These are phyloP conservation scores for Austroboletus eburneus DNA, from an alignment of 768 basidiomycete genomes.

Conservation along the genomic window DNA sequence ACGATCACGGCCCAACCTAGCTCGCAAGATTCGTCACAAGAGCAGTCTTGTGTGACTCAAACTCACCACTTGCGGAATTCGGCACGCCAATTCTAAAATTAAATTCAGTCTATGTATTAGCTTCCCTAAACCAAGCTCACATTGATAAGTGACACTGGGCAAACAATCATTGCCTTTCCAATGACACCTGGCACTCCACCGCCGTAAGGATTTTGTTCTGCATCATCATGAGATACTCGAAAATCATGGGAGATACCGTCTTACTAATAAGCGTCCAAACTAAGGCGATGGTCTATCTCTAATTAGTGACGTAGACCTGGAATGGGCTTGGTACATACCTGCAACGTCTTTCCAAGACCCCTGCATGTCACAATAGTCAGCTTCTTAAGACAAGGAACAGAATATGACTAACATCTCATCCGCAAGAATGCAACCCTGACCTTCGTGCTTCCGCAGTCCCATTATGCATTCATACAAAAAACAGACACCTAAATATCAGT, in stretches of 20 bases:
- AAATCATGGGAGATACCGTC: conserved; percentile 21
- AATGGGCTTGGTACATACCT: conserved; percentile 37
- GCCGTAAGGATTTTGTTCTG: conserved; percentile 83
- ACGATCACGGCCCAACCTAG: conserved; percentile 54
- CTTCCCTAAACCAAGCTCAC: conserved; percentile 40
- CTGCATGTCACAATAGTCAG: conserved; percentile 36
- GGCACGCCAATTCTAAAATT: conserved; percentile 81
- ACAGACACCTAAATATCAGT: conserved; percentile 50
- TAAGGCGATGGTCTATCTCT: conserved; percentile 69
- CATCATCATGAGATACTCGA: background rate
- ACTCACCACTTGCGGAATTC: conserved; percentile 94
- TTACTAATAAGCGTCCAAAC: conserved; percentile 89
- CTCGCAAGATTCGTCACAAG: background rate
- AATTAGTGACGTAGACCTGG: conserved; percentile 8
- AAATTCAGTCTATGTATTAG: background rate
- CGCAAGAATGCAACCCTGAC: conserved; percentile 91
- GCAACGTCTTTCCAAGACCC: conserved; percentile 97
- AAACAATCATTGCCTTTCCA: conserved; percentile 87
- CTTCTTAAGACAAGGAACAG: background rate
- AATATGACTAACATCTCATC: conserved; percentile 78
- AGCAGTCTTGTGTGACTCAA: background rate
- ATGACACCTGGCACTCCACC: conserved; percentile 48
- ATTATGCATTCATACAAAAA: conserved; percentile 97
- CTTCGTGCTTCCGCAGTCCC: conserved; percentile 88
- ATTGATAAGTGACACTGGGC: conserved; percentile 86